Percentiles rank a stretch among this genome's conserved stretches.
Conservation (phyloP, 192 early-diverging fungal species). For the Neocallimastix lanati region DNA sequence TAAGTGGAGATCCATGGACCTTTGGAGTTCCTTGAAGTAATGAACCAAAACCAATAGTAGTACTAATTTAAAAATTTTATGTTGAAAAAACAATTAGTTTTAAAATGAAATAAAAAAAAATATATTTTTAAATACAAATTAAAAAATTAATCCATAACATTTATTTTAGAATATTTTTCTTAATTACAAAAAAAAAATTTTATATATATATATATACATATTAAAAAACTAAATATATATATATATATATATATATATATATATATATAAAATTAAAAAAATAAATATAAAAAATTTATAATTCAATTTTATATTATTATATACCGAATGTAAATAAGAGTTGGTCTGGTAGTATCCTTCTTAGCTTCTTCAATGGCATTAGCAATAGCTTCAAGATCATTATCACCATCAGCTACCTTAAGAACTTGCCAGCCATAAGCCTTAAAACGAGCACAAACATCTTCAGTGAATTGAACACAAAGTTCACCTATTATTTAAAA, state of each 20-base stretch:
- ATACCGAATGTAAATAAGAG: conserved; percentile 57
- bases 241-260: too few species aligned
- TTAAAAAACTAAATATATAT: too few species aligned
- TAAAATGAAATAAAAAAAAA: neutral
- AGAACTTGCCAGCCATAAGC: conserved; percentile 70
- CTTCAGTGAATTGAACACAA: conserved; percentile 67
- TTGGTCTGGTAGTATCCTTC: conserved; percentile 70
- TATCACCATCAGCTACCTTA: conserved; percentile 56
- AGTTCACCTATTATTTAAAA: conserved; percentile 11
- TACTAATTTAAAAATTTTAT: too few species aligned
- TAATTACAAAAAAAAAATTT: too few species aligned
- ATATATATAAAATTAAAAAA: too few species aligned
- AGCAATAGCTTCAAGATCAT: conserved; percentile 48
- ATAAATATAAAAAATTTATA: too few species aligned
- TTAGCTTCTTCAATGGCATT: conserved; percentile 64
- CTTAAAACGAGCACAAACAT: conserved; percentile 70
- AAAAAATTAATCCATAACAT: too few species aligned
- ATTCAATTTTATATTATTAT: neutral
- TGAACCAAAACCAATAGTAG: conserved; percentile 88
- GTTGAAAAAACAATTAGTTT: neutral
- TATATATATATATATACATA: too few species aligned
- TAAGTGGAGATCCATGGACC: conserved; percentile 81
- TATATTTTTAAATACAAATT: too few species aligned
- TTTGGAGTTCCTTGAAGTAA: conserved; percentile 70
- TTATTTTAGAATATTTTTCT: too few species aligned